Evolutionary conservation across 2,329 filamentous ascomycete species (phyloP), one percentile per base, ranked within the genome.

Genomic region (Exutisphaerella laricina): DNA sequence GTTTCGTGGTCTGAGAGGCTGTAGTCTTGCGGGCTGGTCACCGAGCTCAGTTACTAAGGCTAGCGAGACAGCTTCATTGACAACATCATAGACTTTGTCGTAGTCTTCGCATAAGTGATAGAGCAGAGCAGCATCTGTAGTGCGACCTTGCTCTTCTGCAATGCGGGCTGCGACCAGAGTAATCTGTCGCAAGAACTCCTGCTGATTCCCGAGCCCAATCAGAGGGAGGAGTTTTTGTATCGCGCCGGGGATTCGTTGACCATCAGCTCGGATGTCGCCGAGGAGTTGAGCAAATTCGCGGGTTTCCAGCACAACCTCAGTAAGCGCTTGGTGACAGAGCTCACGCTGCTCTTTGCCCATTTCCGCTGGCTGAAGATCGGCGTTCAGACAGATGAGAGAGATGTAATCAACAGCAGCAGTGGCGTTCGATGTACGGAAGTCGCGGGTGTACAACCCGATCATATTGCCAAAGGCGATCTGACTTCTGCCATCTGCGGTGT

Each of bases 81-180:
- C 79, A 53, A 97, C 90, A 18, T 78, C 73, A 31, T 96, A 80
- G n/a, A 97, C 94, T 41, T 82, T 88, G 63, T 98, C 88, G 63
- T 94, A 97, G 64, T 98, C 89, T 58, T 88, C 87, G 0, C 92
- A 90, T 31, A 98, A 74, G 64, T 98, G 90, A 65, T 94, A 97
- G 39, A 98, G 74, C 38, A 98, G 75, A 10, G 97, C 90, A 2
- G 94, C 89, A 66, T 98, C 92, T 1, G 90, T 94, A 1, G 84
- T 88, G 37, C 94, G 80, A 28, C 92, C 90, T 57, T 90, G 94
- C 64, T 97, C 90, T 56, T 98, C 90, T 4, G 92, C 92, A 58
- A 89, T 87, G 51, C 84, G 83, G 29, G 92, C 92, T 6, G 92
- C 92, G 64, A 95, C 88, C 31, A 92, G 74, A 1, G 90, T 97